phyloP scores from a whole-genome alignment of 192 early-diverging fungal genomes.

The Coemansia sp. region DNA sequence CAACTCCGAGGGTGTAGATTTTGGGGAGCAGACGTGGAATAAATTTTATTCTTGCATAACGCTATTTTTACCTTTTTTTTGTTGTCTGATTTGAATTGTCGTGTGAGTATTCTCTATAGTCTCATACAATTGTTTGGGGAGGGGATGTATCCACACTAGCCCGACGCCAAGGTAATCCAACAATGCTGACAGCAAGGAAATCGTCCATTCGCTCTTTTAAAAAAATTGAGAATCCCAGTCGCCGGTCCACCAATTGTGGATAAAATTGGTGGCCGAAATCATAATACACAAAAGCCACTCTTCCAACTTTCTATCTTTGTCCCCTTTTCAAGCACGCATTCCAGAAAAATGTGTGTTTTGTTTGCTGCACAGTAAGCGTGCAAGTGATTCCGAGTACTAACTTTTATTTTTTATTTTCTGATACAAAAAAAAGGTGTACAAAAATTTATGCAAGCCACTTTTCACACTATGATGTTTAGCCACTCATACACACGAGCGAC shows the following conservation, averaged over 20 bases:
- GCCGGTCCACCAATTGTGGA: background rate
- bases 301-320: background rate
- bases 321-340: background rate
- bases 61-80: background rate
- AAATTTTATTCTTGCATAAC: background rate
- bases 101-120: background rate
- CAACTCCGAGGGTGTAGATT: background rate
- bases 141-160: background rate
- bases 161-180: background rate
- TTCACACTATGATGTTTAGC: background rate
- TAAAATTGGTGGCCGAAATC: background rate
- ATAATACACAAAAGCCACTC: slow-evolving; percentile 6
- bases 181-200: background rate
- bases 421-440: background rate
- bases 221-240: background rate
- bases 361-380: background rate
- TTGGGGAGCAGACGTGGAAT: background rate
- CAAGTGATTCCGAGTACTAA: background rate
- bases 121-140: background rate
- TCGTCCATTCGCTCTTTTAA: background rate
- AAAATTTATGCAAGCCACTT: slow-evolving; percentile 8
- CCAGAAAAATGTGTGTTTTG: background rate
- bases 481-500: background rate
- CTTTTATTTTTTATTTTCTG: background rate
- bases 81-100: background rate